Conservation (phyloP, 2,329 filamentous ascomycete genomes). For the Monilinia vaccinii-corymbosi region DNA sequence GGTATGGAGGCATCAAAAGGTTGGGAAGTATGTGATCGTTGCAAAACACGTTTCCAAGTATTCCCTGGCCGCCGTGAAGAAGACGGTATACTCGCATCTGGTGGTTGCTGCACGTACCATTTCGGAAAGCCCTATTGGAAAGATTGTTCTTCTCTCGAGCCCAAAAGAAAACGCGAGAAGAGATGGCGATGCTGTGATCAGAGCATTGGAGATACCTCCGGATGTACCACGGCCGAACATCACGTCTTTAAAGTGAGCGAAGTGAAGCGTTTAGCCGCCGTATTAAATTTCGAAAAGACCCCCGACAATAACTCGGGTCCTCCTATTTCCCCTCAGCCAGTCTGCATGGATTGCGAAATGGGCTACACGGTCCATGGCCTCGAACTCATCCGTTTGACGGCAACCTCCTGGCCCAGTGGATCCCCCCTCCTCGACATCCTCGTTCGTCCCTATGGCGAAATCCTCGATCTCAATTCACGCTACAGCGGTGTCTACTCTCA, state of each 20-base stretch:
- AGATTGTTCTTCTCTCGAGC: constrained; percentile 42
- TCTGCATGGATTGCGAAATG: constrained; percentile 97
- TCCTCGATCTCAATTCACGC: constrained; percentile 84
- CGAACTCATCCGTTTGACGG: constrained; percentile 84
- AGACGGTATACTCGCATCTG: constrained; percentile 67
- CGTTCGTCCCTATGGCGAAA: constrained; percentile 72
- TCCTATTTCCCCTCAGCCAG: constrained; percentile 41
- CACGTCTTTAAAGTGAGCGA: constrained; percentile 87
- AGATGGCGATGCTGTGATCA: constrained; percentile 75
- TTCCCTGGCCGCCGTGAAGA: constrained; percentile 75
- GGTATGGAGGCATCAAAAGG: constrained; percentile 60
- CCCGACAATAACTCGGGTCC: constrained; percentile 50
- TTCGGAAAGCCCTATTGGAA: constrained; percentile 58
- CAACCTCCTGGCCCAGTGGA: constrained; percentile 75
- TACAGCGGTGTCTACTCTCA: constrained; percentile 82
- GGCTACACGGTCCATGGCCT: constrained; percentile 83
- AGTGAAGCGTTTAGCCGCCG: constrained; percentile 62
- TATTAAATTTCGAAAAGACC: constrained; percentile 74
- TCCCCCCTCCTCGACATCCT: constrained; percentile 72
- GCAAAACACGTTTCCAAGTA: constrained; percentile 77
- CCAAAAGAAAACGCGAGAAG: constrained; percentile 47
- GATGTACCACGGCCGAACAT: constrained; percentile 60
- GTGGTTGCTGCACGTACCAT: constrained; percentile 74
- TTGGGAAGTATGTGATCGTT: constrained; percentile 86
- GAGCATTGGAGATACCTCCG: constrained; percentile 58